A percentile compares a stretch with the other conserved stretches of the same genome.
phyloP scores from a whole-genome alignment of 1,284 basidiomycete genomes.

The Cystobasidium slooffiae region DNA sequence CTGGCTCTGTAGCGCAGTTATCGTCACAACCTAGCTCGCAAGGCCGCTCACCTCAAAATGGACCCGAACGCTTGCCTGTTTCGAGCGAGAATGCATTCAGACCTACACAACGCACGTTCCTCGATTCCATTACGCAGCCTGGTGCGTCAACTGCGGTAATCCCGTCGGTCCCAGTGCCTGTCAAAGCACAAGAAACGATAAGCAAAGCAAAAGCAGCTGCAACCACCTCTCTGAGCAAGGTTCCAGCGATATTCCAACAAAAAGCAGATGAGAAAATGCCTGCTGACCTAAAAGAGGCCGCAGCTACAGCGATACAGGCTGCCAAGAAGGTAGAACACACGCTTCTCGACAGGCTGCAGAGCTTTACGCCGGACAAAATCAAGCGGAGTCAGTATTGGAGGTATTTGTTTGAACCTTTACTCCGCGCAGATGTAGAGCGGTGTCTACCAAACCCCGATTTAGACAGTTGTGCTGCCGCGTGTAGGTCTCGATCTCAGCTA shows the following conservation, averaged over 20 bases:
- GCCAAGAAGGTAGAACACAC: conserved; percentile 38
- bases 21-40: background rate
- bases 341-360: conserved; percentile 32
- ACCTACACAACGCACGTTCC: conserved; percentile 43
- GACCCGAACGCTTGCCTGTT: conserved; percentile 15
- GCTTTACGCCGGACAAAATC: conserved; percentile 29
- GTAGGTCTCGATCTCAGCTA: background rate
- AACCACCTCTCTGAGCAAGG: conserved; percentile 40
- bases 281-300: conserved; percentile 14
- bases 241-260: conserved; percentile 49
- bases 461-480: background rate
- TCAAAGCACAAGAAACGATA: conserved; percentile 30
- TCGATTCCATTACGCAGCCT: conserved; percentile 46
- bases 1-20: background rate
- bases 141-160: background rate
- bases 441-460: background rate
- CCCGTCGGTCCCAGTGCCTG: background rate
- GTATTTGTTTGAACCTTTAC: conserved; percentile 22
- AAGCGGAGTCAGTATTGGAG: background rate
- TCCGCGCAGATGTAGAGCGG: background rate
- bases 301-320: conserved; percentile 33
- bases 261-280: conserved; percentile 5
- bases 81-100: conserved; percentile 48
- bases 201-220: conserved; percentile 36
- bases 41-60: background rate